Conservation (phyloP, 1,139 yeast genomes). For the Suhomyces yuchorum region DNA sequence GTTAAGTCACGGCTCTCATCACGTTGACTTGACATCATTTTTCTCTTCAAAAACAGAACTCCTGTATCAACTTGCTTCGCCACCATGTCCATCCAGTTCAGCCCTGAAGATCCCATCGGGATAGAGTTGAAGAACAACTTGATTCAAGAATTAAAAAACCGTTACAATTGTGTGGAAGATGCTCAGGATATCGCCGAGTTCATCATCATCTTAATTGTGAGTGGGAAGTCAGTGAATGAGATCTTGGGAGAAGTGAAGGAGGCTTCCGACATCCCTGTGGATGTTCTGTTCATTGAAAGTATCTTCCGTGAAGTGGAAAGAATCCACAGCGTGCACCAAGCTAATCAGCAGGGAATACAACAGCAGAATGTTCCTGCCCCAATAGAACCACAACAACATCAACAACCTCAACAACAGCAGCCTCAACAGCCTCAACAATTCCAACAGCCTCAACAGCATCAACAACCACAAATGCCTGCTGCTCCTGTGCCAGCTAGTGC, state of each 20-base stretch:
- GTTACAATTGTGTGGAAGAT: conserved; percentile 55
- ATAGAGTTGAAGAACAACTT: conserved; percentile 38
- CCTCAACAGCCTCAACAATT: conserved; percentile 3
- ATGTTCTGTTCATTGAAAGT: conserved; percentile 48
- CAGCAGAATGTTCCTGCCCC: conserved; percentile 2
- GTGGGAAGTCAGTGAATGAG: conserved; percentile 65
- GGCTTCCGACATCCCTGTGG: conserved; percentile 65
- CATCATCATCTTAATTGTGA: conserved; percentile 70
- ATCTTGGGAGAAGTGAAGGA: conserved; percentile 66
- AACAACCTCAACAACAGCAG: conserved; percentile 9
- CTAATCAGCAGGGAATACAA: conserved; percentile 7
- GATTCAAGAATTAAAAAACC: conserved; percentile 39
- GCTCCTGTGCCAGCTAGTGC: not conserved
- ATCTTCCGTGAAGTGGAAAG: conserved; percentile 59
- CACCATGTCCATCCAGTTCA: conserved; percentile 30
- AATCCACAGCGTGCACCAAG: conserved; percentile 24
- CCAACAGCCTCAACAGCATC: conserved; percentile 3
- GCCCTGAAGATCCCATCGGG: conserved; percentile 48
- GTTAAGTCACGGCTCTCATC: not conserved
- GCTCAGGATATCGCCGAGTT: conserved; percentile 80
- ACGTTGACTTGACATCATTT: not conserved
- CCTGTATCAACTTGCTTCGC: not conserved
- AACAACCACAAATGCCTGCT: not conserved
- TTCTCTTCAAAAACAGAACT: not conserved
- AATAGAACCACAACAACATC: conserved; percentile 4